Conservation (phyloP, 768 basidiomycete species). For the Zangia roseola region DNA sequence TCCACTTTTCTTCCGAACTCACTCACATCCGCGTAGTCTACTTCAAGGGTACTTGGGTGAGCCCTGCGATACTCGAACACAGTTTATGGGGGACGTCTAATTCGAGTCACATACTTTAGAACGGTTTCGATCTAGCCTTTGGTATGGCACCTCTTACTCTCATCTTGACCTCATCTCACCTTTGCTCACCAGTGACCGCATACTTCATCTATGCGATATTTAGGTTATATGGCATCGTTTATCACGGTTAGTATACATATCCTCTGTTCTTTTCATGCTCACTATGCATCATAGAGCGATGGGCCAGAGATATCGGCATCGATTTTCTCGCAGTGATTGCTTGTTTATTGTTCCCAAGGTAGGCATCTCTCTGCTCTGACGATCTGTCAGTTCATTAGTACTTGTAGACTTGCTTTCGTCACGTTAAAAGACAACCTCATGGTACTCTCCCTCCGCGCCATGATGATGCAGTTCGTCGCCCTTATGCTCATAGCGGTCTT, state of each 20-base stretch:
- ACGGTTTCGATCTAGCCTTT: slow-evolving; percentile 92
- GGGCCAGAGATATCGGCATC: slow-evolving; percentile 70
- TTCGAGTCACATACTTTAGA: slow-evolving; percentile 41
- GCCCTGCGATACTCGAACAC: slow-evolving; percentile 8
- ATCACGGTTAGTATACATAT: slow-evolving; percentile 47
- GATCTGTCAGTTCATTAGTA: background rate
- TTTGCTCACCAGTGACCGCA: slow-evolving; percentile 57
- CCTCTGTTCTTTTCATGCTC: background rate
- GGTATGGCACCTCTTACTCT: slow-evolving; percentile 40
- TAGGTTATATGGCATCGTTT: slow-evolving; percentile 71
- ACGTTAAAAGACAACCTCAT: slow-evolving; percentile 79
- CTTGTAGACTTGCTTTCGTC: slow-evolving; percentile 84
- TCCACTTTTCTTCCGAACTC: background rate
- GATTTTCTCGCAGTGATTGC: slow-evolving; percentile 89
- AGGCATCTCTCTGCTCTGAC: slow-evolving; percentile 1
- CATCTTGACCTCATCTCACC: background rate
- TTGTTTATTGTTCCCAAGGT: slow-evolving; percentile 88
- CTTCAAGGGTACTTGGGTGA: slow-evolving; percentile 83
- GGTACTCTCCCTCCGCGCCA: slow-evolving; percentile 82
- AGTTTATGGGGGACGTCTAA: slow-evolving; percentile 16
- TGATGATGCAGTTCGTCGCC: slow-evolving; percentile 87
- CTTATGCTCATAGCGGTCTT: slow-evolving; percentile 85
- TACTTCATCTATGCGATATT: slow-evolving; percentile 76
- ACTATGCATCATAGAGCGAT: slow-evolving; percentile 41
- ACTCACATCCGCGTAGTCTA: slow-evolving; percentile 51